These are phyloP conservation scores for Lonicera japonica DNA, from an alignment of 129 eudicot genomes.

Conservation along the genomic window DNA sequence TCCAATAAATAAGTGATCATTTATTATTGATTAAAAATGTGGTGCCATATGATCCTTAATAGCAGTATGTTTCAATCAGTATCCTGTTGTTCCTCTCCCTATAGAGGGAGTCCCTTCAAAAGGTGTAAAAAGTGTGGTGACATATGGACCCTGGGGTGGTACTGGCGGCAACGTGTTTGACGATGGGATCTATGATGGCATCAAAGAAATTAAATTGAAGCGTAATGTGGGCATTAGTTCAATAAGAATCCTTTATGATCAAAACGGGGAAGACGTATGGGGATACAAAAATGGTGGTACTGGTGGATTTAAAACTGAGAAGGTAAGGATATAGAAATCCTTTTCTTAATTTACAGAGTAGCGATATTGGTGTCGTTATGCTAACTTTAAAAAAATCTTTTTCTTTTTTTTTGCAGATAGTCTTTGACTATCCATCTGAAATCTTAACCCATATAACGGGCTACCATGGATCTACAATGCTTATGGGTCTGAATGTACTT, in stretches of 20 bases:
- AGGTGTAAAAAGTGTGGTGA: slow-evolving; percentile 21
- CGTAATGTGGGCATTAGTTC: slow-evolving; percentile 47
- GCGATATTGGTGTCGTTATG: no score
- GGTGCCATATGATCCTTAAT: no score
- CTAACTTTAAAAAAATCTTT: neutral
- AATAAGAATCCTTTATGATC: slow-evolving; percentile 35
- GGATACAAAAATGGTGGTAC: slow-evolving; percentile 55
- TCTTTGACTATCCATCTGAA: slow-evolving; percentile 42
- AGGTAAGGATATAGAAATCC: slow-evolving; percentile 22
- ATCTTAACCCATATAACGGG: slow-evolving; percentile 52
- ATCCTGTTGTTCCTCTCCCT: slow-evolving; percentile 11
- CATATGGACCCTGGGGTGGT: slow-evolving; percentile 63
- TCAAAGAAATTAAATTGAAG: slow-evolving; percentile 34
- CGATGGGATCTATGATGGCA: slow-evolving; percentile 44
- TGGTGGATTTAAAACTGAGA: slow-evolving; percentile 36
- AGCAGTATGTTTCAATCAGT: neutral
- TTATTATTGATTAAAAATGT: no score
- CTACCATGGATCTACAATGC: slow-evolving; percentile 38
- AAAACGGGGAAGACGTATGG: slow-evolving; percentile 40
- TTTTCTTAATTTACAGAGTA: no score
- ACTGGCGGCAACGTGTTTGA: slow-evolving; percentile 50
- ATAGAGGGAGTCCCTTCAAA: slow-evolving; percentile 21
- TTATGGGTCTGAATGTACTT: slow-evolving; percentile 41
- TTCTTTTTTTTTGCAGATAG: slow-evolving; percentile 22
- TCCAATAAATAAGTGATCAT: no score